Evolutionary conservation across 2,329 filamentous ascomycete species (phyloP).

Genomic region (Phoma sp.): DNA sequence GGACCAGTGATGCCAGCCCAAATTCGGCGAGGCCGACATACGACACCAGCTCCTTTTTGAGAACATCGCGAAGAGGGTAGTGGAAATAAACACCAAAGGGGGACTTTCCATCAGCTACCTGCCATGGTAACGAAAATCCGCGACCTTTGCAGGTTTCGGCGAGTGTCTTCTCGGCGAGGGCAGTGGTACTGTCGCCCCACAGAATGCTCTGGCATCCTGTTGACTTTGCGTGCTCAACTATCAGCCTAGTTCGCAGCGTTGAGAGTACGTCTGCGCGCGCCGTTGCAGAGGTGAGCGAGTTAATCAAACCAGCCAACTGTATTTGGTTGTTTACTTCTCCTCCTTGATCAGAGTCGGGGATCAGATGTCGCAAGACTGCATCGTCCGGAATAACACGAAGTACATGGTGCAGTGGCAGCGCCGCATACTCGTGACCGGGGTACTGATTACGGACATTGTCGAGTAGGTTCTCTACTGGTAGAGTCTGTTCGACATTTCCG

Average conservation of each 20-base stretch:
- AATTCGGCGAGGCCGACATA: constrained; percentile 67
- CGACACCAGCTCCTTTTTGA: constrained; percentile 77
- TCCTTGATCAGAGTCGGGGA: constrained; percentile 12
- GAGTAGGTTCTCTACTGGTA: constrained; percentile 20
- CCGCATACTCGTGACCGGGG: constrained; percentile 70
- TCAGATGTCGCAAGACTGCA: constrained; percentile 28
- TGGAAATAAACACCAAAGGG: constrained; percentile 68
- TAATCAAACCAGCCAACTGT: constrained; percentile 62
- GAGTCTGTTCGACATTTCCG: constrained; percentile 44
- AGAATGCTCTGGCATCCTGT: constrained; percentile 73
- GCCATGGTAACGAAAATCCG: constrained; percentile 82
- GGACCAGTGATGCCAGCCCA: constrained; percentile 56
- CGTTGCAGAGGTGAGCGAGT: constrained; percentile 73
- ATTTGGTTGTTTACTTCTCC: constrained; percentile 17
- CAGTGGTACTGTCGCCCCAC: constrained; percentile 86
- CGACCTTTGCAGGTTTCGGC: constrained; percentile 90
- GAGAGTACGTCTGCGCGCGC: constrained; percentile 76
- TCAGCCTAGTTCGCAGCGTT: constrained; percentile 74
- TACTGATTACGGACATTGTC: constrained; percentile 64
- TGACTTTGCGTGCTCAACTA: constrained; percentile 62
- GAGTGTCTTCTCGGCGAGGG: constrained; percentile 84
- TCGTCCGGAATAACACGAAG: constrained; percentile 34
- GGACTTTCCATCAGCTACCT: constrained; percentile 76
- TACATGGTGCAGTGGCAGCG: constrained; percentile 69
- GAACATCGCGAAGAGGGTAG: constrained; percentile 84